A percentile compares a stretch with the other conserved stretches of the same genome.
Evolutionary conservation across 2,329 filamentous ascomycete species (phyloP).

Genomic region (Ophiobolus disseminans): DNA sequence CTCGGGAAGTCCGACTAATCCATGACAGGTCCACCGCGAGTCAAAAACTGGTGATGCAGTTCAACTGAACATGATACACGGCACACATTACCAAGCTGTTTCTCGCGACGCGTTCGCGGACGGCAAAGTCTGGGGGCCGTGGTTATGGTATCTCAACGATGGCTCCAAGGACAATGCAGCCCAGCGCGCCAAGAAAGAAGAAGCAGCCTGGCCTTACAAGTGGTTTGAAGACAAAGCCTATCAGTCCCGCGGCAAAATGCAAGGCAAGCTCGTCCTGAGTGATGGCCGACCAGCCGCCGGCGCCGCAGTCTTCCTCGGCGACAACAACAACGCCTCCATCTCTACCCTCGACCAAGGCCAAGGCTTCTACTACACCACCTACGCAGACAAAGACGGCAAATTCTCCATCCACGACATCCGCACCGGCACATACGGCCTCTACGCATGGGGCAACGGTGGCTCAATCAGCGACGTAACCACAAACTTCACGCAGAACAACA

Average conservation of each 20-base stretch:
- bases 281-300: conserved; percentile 58
- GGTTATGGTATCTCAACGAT: conserved; percentile 56
- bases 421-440: conserved; percentile 55
- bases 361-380: conserved; percentile 59
- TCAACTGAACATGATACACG: conserved; percentile 63
- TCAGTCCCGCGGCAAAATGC: conserved; percentile 58
- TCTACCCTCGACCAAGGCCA: conserved; percentile 58
- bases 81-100: conserved; percentile 51
- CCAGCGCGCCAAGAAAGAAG: conserved; percentile 51
- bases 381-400: conserved; percentile 52
- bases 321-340: conserved; percentile 54
- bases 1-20: background rate
- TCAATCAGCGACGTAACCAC: conserved; percentile 56
- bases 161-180: conserved; percentile 56
- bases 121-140: conserved; percentile 48
- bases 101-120: conserved; percentile 44
- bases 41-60: conserved; percentile 59
- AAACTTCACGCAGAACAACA: conserved; percentile 51
- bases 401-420: conserved; percentile 57
- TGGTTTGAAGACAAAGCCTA: conserved; percentile 58
- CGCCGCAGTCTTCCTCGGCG: conserved; percentile 60
- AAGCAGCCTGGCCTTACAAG: conserved; percentile 56
- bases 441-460: conserved; percentile 60
- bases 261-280: conserved; percentile 54
- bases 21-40: conserved; percentile 56